Base-by-base conservation (phyloP, 2,329 filamentous ascomycete genomes). In the Akanthomyces uredinophilus region DNA sequence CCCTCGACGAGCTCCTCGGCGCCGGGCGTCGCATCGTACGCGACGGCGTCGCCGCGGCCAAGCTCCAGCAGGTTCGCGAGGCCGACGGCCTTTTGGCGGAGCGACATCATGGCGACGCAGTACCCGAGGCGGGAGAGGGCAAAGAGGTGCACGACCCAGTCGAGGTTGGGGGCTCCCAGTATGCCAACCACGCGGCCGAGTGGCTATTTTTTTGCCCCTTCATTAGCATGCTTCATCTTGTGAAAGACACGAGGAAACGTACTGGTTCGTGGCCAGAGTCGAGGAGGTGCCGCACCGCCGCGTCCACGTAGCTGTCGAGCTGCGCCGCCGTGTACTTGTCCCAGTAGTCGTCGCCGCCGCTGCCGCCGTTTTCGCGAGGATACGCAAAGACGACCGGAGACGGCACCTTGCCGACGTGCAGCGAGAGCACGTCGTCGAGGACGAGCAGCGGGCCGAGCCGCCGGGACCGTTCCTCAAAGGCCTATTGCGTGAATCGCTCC, bases 111-210 rank as follows among this genome's bases (percentile, higher is more conserved):
- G 11, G 76, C 64, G 4, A 77, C 75, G 0, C 82, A 79, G 71
- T 83, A 82, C 10, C 84, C 84, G 14, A 87, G 72, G 64, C 82
- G 79, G 32, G 77, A 79, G 53, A 87, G 67, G 0, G 81, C 83
- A 50, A 86, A 75, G 47, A 82, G 73, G 4, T 81, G 80, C 41
- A 85, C 72, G 43, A 85, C 74, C 63, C 83, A 83, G 60, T 83
- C 80, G 11, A 87, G 73, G 64, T 81, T 80, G 1, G 83, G 84
- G 0, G 77, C 75, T 0, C 80, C 82, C 2, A 86, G 71, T 13
- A 86, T 67, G 1, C 78, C 81, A 27, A 85, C 74, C 1, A 51
- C 41, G 22, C 41, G 59, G 10, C 59, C 59, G 29, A 61, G 59
- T 32, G 35, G 41, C 59, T 54, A 13, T 6, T 37, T 13, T 11